A percentile compares a stretch with the other conserved stretches of the same genome.
phyloP scores from a whole-genome alignment of 202 grass and related monocot species.

The Carex arenaria region DNA sequence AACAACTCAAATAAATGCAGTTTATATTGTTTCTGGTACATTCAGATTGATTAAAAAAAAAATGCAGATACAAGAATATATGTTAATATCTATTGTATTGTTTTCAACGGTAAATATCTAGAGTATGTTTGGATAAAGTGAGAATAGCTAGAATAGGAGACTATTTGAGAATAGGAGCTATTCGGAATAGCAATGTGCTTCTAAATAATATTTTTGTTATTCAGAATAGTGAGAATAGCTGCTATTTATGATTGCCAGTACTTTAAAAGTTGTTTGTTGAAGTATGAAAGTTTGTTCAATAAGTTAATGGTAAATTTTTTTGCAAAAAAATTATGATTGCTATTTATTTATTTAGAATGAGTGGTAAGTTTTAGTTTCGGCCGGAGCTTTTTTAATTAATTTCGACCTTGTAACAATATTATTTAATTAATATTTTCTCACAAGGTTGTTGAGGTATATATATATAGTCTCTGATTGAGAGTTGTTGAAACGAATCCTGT shows the following conservation, averaged over 20 bases:
- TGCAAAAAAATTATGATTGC: neutral
- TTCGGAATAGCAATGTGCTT: too few species aligned
- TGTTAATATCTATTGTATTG: neutral
- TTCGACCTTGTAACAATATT: neutral
- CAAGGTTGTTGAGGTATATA: neutral
- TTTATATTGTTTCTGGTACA: neutral
- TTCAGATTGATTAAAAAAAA: too few species aligned
- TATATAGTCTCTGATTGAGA: neutral
- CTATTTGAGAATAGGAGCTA: too few species aligned
- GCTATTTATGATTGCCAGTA: too few species aligned
- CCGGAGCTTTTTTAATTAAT: neutral
- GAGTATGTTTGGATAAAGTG: too few species aligned
- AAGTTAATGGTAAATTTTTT: neutral
- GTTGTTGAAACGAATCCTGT: neutral
- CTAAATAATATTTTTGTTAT: too few species aligned
- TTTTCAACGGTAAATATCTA: neutral
- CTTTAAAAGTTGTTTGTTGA: neutral
- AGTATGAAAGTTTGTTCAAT: neutral
- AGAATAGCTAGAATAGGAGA: too few species aligned
- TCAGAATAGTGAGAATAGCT: too few species aligned
- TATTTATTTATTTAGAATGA: too few species aligned
- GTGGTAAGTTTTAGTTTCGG: too few species aligned
- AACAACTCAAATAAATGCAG: neutral
- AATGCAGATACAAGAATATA: too few species aligned
- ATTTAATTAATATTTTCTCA: neutral